Evolutionary conservation across 2,329 filamentous ascomycete genomes (phyloP), one percentile per base, ranked within the genome.

Genomic region (Tolypocladium sp.): DNA sequence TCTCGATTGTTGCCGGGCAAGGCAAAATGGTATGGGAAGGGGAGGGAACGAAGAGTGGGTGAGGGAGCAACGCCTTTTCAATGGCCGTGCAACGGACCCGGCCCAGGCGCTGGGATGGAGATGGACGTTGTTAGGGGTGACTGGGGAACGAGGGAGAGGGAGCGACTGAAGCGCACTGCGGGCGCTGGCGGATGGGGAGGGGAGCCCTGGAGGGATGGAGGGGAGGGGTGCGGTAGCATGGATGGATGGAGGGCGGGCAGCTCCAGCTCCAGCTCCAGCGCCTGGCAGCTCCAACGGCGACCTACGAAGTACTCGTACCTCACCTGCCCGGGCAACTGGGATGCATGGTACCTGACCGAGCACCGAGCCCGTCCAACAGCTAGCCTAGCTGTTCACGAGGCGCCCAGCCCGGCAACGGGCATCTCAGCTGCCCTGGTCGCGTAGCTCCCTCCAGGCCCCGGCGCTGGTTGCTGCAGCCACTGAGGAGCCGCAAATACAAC

Each of bases 41-140:
- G 44, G n/a, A 41, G 37, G 37, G 56, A 56, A 17, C 17, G 40
- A 56, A 59, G 41, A 67, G 66, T 64, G 66, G 65, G 66, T 65
- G 71, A 67, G 72, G 72, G 71, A 72, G 63, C 69, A 68, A 68
- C 66, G 71, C 69, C 68, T 75, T 76, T 76, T 76, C 67, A 76
- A 76, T 75, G 71, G 63, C 63, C 64, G 68, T 65, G 63, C 63
- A 63, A 64, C 58, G 60, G 62, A 59, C 63, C 62, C 63, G 61
- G 63, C 63, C 66, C 65, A 63, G 65, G 55, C 57, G 62, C 60
- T 59, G 63, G 61, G 67, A 64, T 65, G 66, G 65, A 68, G 66
- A 64, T 64, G 60, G 62, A 69, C 64, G 68, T 70, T 70, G 69
- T 69, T 68, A 66, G 66, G 66, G 66, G 65, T 62, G 65, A 68